Conservation (phyloP, 1,284 basidiomycete genomes). For the Trichosporon inkin region DNA sequence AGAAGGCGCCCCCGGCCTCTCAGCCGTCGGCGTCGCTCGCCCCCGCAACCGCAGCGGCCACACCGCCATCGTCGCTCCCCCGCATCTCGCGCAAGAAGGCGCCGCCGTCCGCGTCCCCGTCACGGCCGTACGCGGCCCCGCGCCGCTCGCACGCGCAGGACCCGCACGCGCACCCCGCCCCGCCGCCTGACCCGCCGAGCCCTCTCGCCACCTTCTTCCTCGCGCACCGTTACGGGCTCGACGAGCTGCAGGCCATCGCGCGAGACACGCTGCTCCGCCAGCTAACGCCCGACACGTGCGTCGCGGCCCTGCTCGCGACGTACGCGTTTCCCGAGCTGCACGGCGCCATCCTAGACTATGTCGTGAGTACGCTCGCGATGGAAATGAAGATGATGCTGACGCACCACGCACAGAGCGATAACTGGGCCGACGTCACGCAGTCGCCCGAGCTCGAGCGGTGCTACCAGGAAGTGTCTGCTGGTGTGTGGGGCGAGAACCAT, state of each 20-base stretch:
- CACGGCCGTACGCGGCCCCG: slow-evolving; percentile 26
- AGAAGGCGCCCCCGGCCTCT: not conserved
- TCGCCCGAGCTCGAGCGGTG: slow-evolving; percentile 35
- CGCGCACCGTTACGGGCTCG: slow-evolving; percentile 71
- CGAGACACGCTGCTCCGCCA: slow-evolving; percentile 70
- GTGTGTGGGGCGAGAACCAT: slow-evolving; percentile 38
- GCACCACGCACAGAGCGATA: slow-evolving; percentile 26
- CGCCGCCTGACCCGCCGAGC: slow-evolving; percentile 52
- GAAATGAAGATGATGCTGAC: not conserved
- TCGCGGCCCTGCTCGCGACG: slow-evolving; percentile 58
- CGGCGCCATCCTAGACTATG: slow-evolving; percentile 34
- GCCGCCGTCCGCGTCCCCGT: not conserved
- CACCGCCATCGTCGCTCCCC: slow-evolving; percentile 2
- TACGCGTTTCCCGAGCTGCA: slow-evolving; percentile 41
- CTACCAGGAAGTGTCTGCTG: slow-evolving; percentile 44
- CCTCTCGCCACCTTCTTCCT: slow-evolving; percentile 73
- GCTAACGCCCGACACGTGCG: slow-evolving; percentile 66
- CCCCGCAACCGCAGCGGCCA: not conserved
- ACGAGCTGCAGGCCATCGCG: slow-evolving; percentile 62
- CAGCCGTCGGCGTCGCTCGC: not conserved
- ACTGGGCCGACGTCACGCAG: slow-evolving; percentile 34
- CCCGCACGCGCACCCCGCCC: slow-evolving; percentile 69
- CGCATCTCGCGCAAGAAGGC: slow-evolving; percentile 1
- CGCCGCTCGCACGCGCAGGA: slow-evolving; percentile 53
- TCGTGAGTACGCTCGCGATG: slow-evolving; percentile 27